phyloP scores from a whole-genome alignment of 2,329 filamentous ascomycete genomes.

The Apiospora marii region DNA sequence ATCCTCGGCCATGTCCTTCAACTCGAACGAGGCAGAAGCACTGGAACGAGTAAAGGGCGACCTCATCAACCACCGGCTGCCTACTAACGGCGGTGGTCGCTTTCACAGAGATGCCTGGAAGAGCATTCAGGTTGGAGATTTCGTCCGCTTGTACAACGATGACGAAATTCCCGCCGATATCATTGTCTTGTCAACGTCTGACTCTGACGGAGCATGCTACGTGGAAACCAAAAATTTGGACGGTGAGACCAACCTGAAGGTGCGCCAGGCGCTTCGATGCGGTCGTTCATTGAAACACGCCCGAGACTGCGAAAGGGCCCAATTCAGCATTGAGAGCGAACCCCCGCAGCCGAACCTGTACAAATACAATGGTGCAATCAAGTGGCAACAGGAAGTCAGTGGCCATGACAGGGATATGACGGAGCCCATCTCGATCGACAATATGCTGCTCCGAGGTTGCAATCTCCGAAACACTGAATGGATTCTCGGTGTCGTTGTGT shows the following conservation, averaged over 20 bases:
- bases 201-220: slow-evolving; percentile 93
- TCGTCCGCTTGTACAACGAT: slow-evolving; percentile 94
- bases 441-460: slow-evolving; percentile 90
- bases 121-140: slow-evolving; percentile 92
- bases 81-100: slow-evolving; percentile 73
- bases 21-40: slow-evolving; percentile 49
- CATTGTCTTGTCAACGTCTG: slow-evolving; percentile 90
- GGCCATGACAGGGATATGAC: slow-evolving; percentile 78
- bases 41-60: slow-evolving; percentile 58
- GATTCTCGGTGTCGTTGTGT: slow-evolving; percentile 90
- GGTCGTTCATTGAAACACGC: slow-evolving; percentile 86
- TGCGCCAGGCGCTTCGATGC: slow-evolving; percentile 88
- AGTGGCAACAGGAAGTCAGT: slow-evolving; percentile 80
- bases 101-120: slow-evolving; percentile 98
- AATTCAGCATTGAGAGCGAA: slow-evolving; percentile 91
- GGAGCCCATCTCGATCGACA: slow-evolving; percentile 94
- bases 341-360: slow-evolving; percentile 92
- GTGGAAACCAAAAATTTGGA: slow-evolving; percentile 98
- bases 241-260: slow-evolving; percentile 96
- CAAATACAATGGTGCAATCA: slow-evolving; percentile 88
- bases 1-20: slow-evolving; percentile 45
- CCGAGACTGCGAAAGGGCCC: slow-evolving; percentile 86
- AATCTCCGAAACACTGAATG: slow-evolving; percentile 96
- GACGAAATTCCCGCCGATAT: slow-evolving; percentile 95
- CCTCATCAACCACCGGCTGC: slow-evolving; percentile 76